Evolutionary conservation across 164 flowering plant species (phyloP), one percentile per base, ranked within the genome.

Genomic region (Berberis thunbergii): DNA sequence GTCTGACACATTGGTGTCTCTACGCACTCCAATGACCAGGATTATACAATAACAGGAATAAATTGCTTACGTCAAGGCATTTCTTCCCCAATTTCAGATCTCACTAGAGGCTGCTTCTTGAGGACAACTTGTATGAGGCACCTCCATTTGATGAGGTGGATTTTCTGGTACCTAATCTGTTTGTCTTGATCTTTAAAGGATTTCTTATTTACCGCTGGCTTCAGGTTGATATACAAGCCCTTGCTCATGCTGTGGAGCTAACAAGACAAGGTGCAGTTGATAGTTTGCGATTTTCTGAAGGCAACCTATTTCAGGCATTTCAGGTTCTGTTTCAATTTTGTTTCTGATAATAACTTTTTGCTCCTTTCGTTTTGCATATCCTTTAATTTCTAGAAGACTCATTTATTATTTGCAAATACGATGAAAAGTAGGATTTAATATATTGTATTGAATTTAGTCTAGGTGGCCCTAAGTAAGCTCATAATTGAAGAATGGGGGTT

Each of bases 191-290:
- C 41, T 60, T 50, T 40, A 44, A 45, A 42, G 42, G 53, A 26
- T 54, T 50, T 45, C 3, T 60, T 41, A 57, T 57, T 38, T 38
- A 49, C 11, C 26, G 60, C 45, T 45, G 41, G 62, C 58, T 60
- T 66, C 80, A 94, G 99, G 97, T 88, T 64, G 99, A 95, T 73
- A 82, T 95, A 73, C 99, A 95, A 79, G 97, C 98, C 49, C 91
- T 95, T 69, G 98, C 97, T 54, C 98, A 95, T 83, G 99, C 99
- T 67, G 99, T 95, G 49, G 94, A 89, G 79, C 89, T 95, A 43
- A 86, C 99, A 46, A 84, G 99, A 72, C 99, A 95, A 77, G 93
- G 95, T 42, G 97, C 99, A 44, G 74, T 95, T 69, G 98, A 95
- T 64, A 88, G 97, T 84, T 79, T 95, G 81, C 84, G 81, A 70